Evolutionary conservation across 1,139 yeast species (phyloP).

Genomic region (Scheffersomyces insectosa): DNA sequence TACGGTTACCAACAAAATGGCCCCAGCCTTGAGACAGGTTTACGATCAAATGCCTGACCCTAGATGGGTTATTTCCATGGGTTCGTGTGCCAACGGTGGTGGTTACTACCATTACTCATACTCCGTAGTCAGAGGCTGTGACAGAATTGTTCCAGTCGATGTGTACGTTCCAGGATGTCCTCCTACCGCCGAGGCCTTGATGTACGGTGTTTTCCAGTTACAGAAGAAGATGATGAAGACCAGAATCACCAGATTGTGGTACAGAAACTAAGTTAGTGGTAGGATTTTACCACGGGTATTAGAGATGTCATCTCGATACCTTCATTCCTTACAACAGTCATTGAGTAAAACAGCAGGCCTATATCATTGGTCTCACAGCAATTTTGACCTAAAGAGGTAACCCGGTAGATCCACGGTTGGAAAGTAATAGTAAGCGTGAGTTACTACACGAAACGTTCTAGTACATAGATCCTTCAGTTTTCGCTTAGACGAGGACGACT

Average conservation of each 20-base stretch:
- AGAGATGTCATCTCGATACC: too few species aligned
- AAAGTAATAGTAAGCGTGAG: too few species aligned
- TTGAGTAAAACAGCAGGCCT: too few species aligned
- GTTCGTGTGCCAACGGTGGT: conserved; percentile 93
- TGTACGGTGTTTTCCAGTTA: conserved; percentile 87
- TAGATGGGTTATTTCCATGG: conserved; percentile 89
- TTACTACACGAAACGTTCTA: too few species aligned
- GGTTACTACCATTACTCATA: conserved; percentile 91
- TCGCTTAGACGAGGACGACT: background rate
- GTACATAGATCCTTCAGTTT: too few species aligned
- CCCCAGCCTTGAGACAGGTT: conserved; percentile 89
- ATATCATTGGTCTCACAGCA: too few species aligned
- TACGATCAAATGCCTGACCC: conserved; percentile 96
- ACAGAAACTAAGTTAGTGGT: conserved; percentile 52
- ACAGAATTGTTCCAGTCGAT: conserved; percentile 85
- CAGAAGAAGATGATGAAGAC: conserved; percentile 88
- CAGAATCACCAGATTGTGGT: conserved; percentile 83
- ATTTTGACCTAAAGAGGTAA: too few species aligned
- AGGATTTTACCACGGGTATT: too few species aligned
- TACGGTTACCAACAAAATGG: conserved; percentile 90
- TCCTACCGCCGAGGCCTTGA: conserved; percentile 86
- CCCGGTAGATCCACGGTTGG: too few species aligned
- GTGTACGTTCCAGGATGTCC: conserved; percentile 94
- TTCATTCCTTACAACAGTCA: too few species aligned
- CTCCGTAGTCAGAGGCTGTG: conserved; percentile 89